Percentiles rank a stretch among this genome's conserved stretches.
These are phyloP conservation scores for Aleurites moluccanus DNA, from an alignment of 441 rosid species.

Conservation along the genomic window DNA sequence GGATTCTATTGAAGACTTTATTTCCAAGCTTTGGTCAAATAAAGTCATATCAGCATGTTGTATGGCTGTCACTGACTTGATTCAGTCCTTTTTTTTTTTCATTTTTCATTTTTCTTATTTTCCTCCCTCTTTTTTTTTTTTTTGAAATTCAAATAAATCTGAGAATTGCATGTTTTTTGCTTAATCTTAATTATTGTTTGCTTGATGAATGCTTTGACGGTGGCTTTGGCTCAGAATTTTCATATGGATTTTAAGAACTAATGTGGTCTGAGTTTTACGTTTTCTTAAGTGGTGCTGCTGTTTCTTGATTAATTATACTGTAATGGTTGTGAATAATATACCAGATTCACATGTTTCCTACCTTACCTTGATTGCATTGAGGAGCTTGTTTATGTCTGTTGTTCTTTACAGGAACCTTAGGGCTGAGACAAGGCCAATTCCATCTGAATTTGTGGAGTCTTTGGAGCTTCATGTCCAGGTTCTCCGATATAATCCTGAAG, in stretches of 20 bases:
- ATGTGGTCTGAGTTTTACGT: too few species aligned
- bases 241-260: background rate
- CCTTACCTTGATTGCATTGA: background rate
- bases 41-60: background rate
- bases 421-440: slow-evolving; percentile 43
- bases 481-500: slow-evolving; percentile 65
- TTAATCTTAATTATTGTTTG: background rate
- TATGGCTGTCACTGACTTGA: background rate
- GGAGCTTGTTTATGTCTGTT: background rate
- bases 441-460: slow-evolving; percentile 44
- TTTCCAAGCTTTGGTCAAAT: background rate
- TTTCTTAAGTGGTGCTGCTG: background rate
- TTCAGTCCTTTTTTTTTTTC: background rate
- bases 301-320: background rate
- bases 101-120: background rate
- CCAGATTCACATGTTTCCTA: background rate
- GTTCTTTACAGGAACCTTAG: slow-evolving; percentile 61
- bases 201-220: too few species aligned
- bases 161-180: background rate
- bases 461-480: slow-evolving; percentile 64
- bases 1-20: background rate
- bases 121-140: background rate
- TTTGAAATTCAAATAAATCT: background rate
- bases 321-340: background rate
- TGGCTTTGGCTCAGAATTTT: background rate